A percentile compares a stretch with the other conserved stretches of the same genome.
Conservation (phyloP, 2,329 filamentous ascomycete species). For the Phaeosphaeria sp. region DNA sequence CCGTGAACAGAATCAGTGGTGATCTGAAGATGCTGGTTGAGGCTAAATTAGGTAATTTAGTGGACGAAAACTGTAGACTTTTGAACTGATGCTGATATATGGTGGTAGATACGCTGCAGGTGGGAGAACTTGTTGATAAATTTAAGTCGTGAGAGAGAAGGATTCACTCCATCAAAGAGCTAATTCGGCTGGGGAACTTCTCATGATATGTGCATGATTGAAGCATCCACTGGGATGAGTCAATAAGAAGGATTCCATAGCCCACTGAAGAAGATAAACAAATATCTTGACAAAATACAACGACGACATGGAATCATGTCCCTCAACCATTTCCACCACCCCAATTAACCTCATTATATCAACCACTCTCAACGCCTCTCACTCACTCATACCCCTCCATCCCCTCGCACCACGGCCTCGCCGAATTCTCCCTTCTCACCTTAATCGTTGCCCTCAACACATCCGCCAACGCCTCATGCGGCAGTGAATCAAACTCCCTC, state of each 20-base stretch:
- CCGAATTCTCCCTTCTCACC: slow-evolving; percentile 4
- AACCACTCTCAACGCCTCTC: background rate
- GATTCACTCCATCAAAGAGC: too few relatives aligned
- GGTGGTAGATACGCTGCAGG: background rate
- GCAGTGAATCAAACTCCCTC: background rate
- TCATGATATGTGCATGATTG: too few relatives aligned
- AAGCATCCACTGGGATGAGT: too few relatives aligned
- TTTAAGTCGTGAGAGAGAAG: too few relatives aligned
- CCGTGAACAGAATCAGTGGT: background rate
- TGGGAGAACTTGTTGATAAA: background rate
- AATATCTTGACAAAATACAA: too few relatives aligned
- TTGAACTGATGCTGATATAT: background rate
- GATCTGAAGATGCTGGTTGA: background rate
- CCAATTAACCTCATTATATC: background rate
- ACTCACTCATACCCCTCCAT: slow-evolving; percentile 2
- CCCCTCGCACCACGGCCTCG: slow-evolving; percentile 1
- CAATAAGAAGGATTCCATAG: too few relatives aligned
- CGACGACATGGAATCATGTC: too few relatives aligned
- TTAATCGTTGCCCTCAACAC: slow-evolving; percentile 1
- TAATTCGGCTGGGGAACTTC: too few relatives aligned
- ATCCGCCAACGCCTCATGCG: slow-evolving; percentile 5
- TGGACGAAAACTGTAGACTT: background rate
- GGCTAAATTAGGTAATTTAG: background rate
- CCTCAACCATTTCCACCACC: too few relatives aligned
- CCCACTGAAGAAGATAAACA: too few relatives aligned